Base-by-base conservation (phyloP, 495 filamentous ascomycete species). In the Penicillium bovifimosum region DNA sequence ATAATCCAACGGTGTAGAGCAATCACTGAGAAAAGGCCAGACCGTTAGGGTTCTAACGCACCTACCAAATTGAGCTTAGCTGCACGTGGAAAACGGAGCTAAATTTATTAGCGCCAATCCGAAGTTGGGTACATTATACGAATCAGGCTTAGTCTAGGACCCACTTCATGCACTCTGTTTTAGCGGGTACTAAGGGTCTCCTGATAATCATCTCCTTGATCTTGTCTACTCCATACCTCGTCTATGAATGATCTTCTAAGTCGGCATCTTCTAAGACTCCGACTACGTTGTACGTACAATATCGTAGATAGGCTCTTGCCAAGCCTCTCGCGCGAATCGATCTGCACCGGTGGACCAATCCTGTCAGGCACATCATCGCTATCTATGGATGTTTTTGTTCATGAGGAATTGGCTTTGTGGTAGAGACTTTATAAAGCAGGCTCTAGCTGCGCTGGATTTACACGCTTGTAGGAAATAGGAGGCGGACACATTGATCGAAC, bases 311-410 rank as follows among this genome's bases (percentile, higher is more conserved):
- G n/a, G 40, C 40, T 20, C 17, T 24, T 17, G 42, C 42, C 42
- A 45, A 34, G 29, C 29, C 18, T 39, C 9, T 39, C 9, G 38
- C n/a, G 18, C 24, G 9, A n/a, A 17, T 31, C 18, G 11, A 41
- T 50, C 36, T 39, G 47, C 47, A 9, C 24, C 24, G 27, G 40
- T 11, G 47, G 28, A 24, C 47, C 47, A 50, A 41, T 41, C 35
- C 33, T 24, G 2, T 38, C 24, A 2, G 17, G 26, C 24, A 39
- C 36, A 50, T 50, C 36, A 14, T 40, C 45, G 35, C 26, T 48
- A 34, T 24, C 29, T 35, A 11, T 48, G 20, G 13, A 39, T 10
- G 27, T 38, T 10, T 28, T 47, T 14, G 3, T 31, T 18, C n/a
- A n/a, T n/a, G n/a, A n/a, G n/a, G n/a, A n/a, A n/a, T n/a, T n/a